Evolutionary conservation across 768 basidiomycete genomes (phyloP).

Genomic region (Suillus clintonianus): DNA sequence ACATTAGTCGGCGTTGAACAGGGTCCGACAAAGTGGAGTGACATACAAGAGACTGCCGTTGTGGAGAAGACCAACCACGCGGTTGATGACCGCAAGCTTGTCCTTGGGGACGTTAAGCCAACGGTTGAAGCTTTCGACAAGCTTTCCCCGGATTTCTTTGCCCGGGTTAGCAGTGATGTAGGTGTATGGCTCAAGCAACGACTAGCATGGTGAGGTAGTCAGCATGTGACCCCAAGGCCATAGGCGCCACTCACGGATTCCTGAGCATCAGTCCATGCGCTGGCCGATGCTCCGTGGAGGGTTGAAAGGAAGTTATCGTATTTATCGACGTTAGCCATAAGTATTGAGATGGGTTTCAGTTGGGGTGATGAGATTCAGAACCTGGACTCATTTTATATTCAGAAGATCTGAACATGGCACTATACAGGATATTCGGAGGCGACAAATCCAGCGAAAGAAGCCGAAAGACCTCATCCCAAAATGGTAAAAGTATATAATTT

Average conservation of each 20-base stretch:
- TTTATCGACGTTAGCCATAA: background rate
- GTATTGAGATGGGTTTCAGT: background rate
- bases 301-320: too few species aligned
- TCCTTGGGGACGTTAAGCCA: constrained; percentile 87
- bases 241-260: constrained; percentile 22
- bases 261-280: constrained; percentile 17
- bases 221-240: background rate
- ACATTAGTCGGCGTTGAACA: background rate
- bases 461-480: background rate
- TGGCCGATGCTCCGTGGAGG: background rate
- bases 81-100: constrained; percentile 71
- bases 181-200: constrained; percentile 83
- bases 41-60: constrained; percentile 87
- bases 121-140: constrained; percentile 88
- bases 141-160: constrained; percentile 84
- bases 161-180: constrained; percentile 85
- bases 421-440: constrained; percentile 1
- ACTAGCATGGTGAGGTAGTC: constrained; percentile 25
- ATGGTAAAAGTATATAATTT: background rate
- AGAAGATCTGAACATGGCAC: background rate
- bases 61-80: constrained; percentile 89
- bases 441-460: background rate
- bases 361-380: background rate
- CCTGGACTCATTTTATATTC: background rate
- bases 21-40: background rate